Evolutionary conservation across 257 asterid species (phyloP), one percentile per base, ranked within the genome.

Genomic region (Pogostemon cablin): DNA sequence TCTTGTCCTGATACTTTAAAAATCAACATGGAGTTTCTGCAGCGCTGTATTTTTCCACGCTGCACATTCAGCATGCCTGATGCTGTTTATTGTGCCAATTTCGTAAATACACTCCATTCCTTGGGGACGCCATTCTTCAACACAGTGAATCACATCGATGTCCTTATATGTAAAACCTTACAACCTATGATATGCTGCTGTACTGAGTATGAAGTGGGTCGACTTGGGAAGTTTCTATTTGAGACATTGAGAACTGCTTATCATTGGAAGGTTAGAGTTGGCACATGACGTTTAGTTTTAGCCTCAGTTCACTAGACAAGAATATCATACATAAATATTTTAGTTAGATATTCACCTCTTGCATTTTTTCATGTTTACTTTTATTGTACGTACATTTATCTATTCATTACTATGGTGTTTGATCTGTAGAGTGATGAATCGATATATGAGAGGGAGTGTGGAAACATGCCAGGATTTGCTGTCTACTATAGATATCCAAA

Each of bases 121-220:
- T 86, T 95, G 78, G 96, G 98, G 77, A 95, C 99, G 42, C 99
- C 99, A 7, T 95, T 89, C 83, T 95, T 95, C 78, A 95, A 95
- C 83, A 95, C 99, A 3, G 99, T 95, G 69, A 95, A 95, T 84
- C 99, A 95, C 85, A 88, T 95, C 62, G 99, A 95, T 66, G 98
- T 88, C 73, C 82, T 95, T 84, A 95, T 95, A 81, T 95, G 99
- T 80, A 95, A 95, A 85, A 95, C 99, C 44, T 72, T 95, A 66
- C 99, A 95, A 89, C 99, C 99, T 7, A 95, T 91, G 97, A 95
- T 95, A 81, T 95, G 98, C 81, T 91, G 99, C 85, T 89, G 99
- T 90, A 91, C 99, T 3, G 99, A 95, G 89, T 95, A 88, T 86
- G 99, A 95, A 85, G 99, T 78, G 61, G 97, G 97, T 69, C 96